Percentiles rank a stretch among this genome's conserved stretches.
phyloP scores from a whole-genome alignment of 2,329 filamentous ascomycete genomes.

The Curvularia sp. region DNA sequence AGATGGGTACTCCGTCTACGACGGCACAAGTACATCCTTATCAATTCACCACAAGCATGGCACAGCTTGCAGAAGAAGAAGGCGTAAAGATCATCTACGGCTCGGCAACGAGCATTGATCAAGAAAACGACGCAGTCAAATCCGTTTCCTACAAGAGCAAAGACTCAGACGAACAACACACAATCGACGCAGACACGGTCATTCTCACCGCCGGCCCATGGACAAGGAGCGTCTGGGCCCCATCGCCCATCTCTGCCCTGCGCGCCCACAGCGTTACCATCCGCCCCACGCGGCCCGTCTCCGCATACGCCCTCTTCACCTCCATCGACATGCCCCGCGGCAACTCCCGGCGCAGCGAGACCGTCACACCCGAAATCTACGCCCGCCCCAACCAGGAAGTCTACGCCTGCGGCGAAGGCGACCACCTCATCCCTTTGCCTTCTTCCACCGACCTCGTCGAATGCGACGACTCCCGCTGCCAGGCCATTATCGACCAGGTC shows the following conservation, averaged over 20 bases:
- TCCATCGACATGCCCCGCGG: constrained; percentile 76
- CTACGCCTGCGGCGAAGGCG: constrained; percentile 93
- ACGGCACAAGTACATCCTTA: constrained; percentile 95
- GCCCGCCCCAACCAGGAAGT: constrained; percentile 86
- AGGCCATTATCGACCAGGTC: constrained; percentile 85
- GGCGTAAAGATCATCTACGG: constrained; percentile 68
- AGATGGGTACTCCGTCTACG: constrained; percentile 81
- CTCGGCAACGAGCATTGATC: constrained; percentile 72
- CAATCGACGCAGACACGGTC: constrained; percentile 63
- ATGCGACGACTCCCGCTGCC: constrained; percentile 77
- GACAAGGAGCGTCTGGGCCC: constrained; percentile 62
- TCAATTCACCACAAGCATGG: constrained; percentile 86
- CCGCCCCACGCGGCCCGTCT: constrained; percentile 65
- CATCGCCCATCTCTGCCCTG: constrained; percentile 65
- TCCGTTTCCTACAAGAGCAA: constrained; percentile 69
- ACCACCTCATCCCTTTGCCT: constrained; percentile 76
- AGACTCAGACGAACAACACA: constrained; percentile 54
- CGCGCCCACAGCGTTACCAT: constrained; percentile 71
- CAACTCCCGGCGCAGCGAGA: constrained; percentile 47
- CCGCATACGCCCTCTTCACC: constrained; percentile 83
- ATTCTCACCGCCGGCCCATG: constrained; percentile 69
- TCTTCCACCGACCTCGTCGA: constrained; percentile 76
- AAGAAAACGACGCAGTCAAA: constrained; percentile 63
- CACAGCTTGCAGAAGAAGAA: constrained; percentile 71
- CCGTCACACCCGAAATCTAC: constrained; percentile 90